A percentile compares a stretch with the other conserved stretches of the same genome.
Evolutionary conservation across 805 yeast species (phyloP).

Genomic region (Candida fluviatilis): DNA sequence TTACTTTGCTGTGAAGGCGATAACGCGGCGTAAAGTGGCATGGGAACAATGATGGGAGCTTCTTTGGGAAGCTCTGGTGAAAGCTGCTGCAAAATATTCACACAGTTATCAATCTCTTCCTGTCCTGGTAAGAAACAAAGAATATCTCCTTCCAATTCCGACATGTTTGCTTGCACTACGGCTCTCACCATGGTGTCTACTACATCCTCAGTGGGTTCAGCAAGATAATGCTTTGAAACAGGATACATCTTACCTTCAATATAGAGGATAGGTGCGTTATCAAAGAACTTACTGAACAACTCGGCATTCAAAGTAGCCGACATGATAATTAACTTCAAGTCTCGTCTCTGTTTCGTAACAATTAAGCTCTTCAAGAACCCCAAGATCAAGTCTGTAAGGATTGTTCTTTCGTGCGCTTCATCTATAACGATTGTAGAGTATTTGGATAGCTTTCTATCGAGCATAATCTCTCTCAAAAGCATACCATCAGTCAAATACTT

Average conservation of each 20-base stretch:
- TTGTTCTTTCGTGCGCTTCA: conserved; percentile 97
- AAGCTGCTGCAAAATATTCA: conserved; percentile 51
- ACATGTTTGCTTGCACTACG: conserved; percentile 70
- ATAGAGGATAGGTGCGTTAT: conserved; percentile 73
- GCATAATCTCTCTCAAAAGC: conserved; percentile 87
- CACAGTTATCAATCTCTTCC: conserved; percentile 91
- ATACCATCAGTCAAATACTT: conserved; percentile 96
- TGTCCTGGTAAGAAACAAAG: conserved; percentile 93
- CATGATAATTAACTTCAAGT: conserved; percentile 77
- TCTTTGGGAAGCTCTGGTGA: conserved; percentile 66
- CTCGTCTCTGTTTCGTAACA: conserved; percentile 43
- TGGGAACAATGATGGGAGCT: conserved; percentile 70
- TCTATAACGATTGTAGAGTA: conserved; percentile 82
- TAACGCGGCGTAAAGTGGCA: conserved; percentile 91
- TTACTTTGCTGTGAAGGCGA: conserved; percentile 79
- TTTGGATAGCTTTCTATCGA: conserved; percentile 56
- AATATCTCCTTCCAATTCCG: conserved; percentile 87
- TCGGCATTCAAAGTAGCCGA: conserved; percentile 96
- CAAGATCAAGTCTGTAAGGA: conserved; percentile 81
- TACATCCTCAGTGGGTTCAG: conserved; percentile 68
- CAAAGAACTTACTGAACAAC: conserved; percentile 73
- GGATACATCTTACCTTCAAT: conserved; percentile 90
- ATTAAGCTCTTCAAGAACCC: conserved; percentile 79
- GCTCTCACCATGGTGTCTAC: conserved; percentile 75
- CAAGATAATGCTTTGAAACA: conserved; percentile 68